These are phyloP conservation scores for Protomyces lactucae-debilis DNA, from an alignment of 1,139 yeast species.

Conservation along the genomic window DNA sequence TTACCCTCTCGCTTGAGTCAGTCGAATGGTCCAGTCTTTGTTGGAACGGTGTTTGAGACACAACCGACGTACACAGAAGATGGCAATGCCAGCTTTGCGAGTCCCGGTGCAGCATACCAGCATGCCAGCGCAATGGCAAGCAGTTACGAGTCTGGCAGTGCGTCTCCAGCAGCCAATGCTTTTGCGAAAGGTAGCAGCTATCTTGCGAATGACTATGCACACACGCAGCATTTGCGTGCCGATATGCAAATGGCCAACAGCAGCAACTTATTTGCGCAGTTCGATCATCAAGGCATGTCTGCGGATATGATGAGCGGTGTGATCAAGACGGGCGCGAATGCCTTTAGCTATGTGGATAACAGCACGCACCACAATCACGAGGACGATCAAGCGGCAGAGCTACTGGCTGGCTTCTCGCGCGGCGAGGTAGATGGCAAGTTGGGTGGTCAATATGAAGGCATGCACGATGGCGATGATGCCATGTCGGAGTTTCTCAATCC, in stretches of 20 bases:
- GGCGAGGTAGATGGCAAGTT: not conserved
- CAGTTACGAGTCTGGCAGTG: not conserved
- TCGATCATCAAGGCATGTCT: not conserved
- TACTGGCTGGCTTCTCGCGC: not conserved
- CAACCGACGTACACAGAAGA: not conserved
- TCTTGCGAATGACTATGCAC: not conserved
- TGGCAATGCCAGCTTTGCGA: not conserved
- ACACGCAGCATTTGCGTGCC: not conserved
- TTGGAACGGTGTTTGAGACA: not conserved
- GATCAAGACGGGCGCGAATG: not conserved
- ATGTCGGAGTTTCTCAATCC: not conserved
- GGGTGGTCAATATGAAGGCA: not conserved
- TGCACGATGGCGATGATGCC: constrained; percentile 1
- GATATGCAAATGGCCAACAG: not conserved
- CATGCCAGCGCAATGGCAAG: not conserved
- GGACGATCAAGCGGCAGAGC: not conserved
- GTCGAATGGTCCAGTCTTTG: not conserved
- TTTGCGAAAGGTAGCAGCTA: not conserved
- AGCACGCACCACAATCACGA: not conserved
- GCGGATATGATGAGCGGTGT: not conserved
- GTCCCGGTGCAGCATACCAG: not conserved
- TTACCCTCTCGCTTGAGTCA: not conserved
- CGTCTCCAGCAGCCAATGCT: not conserved
- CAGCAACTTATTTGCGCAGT: not conserved
- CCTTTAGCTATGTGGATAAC: not conserved